Percentiles rank a stretch among this genome's conserved stretches.
phyloP scores from a whole-genome alignment of 1,284 basidiomycete genomes.

The Paramarasmius palmivorus region DNA sequence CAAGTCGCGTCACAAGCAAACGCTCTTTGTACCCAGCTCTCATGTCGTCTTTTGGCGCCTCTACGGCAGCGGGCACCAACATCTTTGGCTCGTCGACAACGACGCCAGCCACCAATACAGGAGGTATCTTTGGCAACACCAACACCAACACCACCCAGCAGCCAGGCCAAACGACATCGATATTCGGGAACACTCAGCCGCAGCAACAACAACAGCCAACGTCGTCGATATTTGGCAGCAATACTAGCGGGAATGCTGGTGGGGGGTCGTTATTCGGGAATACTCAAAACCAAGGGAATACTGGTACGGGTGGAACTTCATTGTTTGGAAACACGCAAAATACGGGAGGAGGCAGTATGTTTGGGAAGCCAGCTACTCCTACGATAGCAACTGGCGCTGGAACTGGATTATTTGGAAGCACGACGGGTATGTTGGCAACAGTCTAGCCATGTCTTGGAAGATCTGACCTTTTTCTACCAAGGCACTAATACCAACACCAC shows the following conservation, averaged over 20 bases:
- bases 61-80: slow-evolving; percentile 2
- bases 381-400: too few species aligned
- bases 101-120: neutral
- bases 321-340: too few species aligned
- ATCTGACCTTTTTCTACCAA: too few species aligned
- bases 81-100: slow-evolving; percentile 9
- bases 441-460: too few species aligned
- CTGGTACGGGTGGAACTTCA: too few species aligned
- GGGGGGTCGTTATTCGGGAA: slow-evolving; percentile 25
- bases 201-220: slow-evolving; percentile 10
- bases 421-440: too few species aligned
- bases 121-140: slow-evolving; percentile 10
- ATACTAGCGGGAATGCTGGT: slow-evolving; percentile 1
- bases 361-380: slow-evolving; percentile 29
- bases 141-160: slow-evolving; percentile 5
- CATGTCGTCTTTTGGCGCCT: slow-evolving; percentile 9
- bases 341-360: slow-evolving; percentile 27
- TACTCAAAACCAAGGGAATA: slow-evolving; percentile 14
- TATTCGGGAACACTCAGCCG: slow-evolving; percentile 10
- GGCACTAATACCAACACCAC: slow-evolving; percentile 10
- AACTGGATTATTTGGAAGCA: too few species aligned
- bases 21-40: neutral
- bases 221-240: slow-evolving; percentile 8
- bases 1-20: neutral
- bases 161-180: slow-evolving; percentile 2